phyloP scores from a whole-genome alignment of 768 basidiomycete genomes.

The Lactarius hengduanensis region DNA sequence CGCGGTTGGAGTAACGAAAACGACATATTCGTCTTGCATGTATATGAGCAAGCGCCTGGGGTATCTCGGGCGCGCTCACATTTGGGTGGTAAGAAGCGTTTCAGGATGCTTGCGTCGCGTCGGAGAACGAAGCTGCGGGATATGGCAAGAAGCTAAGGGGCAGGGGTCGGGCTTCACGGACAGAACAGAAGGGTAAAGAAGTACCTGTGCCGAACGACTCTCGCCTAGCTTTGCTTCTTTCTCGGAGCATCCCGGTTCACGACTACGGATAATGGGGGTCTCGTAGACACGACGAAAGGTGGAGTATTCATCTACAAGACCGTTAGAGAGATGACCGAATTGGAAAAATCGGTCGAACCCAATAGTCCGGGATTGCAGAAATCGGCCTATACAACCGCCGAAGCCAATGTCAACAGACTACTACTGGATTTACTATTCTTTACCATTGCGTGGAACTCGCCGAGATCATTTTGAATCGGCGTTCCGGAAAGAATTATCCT shows the following conservation, averaged over 20 bases:
- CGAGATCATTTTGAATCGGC: constrained; percentile 93
- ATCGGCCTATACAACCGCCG: constrained; percentile 56
- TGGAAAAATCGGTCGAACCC: constrained; percentile 43
- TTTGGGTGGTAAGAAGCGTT: constrained; percentile 88
- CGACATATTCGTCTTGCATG: constrained; percentile 87
- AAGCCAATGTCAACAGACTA: background rate
- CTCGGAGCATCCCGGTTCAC: constrained; percentile 67
- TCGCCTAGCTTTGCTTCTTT: constrained; percentile 79
- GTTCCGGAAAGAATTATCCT: constrained; percentile 93
- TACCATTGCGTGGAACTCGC: constrained; percentile 97
- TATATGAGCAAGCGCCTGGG: background rate
- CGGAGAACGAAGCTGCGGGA: constrained; percentile 88
- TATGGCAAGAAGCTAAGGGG: constrained; percentile 60
- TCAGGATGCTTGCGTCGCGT: constrained; percentile 78
- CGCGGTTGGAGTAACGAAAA: constrained; percentile 88
- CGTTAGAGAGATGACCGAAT: constrained; percentile 10
- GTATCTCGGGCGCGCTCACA: constrained; percentile 46
- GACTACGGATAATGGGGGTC: constrained; percentile 79
- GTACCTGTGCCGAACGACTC: constrained; percentile 73
- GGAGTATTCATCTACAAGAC: constrained; percentile 61
- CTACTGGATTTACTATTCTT: constrained; percentile 27
- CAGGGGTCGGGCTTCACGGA: background rate
- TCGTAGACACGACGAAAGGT: constrained; percentile 84
- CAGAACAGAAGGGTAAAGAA: constrained; percentile 2
- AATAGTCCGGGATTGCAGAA: constrained; percentile 94